Base-by-base conservation (phyloP, 805 yeast species). In the Cyberlindnera mycetangii region DNA sequence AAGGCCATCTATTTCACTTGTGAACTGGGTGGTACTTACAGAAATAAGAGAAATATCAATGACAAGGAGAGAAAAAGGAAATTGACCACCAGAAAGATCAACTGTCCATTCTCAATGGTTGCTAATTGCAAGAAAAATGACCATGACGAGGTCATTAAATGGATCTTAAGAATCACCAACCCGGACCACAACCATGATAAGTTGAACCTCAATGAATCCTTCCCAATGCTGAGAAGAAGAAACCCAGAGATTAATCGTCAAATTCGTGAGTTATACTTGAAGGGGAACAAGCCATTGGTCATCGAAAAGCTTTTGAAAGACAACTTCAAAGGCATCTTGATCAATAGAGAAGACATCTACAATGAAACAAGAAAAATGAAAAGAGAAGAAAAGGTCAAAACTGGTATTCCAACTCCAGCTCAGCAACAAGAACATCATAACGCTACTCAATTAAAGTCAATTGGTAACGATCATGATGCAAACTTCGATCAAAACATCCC, bases 321-420 rank as follows among this genome's bases (percentile, higher is more conserved):
- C 11, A 54, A 42, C 32, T 59, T 58, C 42, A 53, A 54, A 46
- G 55, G 48, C 28, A 59, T 59, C 17, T 28, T 55, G 35, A 59
- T 59, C 49, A 59, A 59, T 40, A 55, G 64, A 44, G 64, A 59
- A 42, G 64, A 59, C 28, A 59, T 59, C 32, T 59, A 59, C 41
- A 59, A 59, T 43, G 64, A 59, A 49, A 59, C 64, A 1, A 56
- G 64, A 58, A 59, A 59, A 52, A 59, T 59, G 64, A 59, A 59
- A 37, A 52, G 64, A 38, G 64, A 59, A 41, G 64, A 59, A 38
- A 58, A 53, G 42, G 33, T 45, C 25, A 59, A 53, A 30, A 41
- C 44, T 14, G 45, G 38, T 11, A 19, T 38, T 15, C 24, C 49
- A 16, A 14, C 48, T 17, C 39, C n/a, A 14, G 46, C 33, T 18